Base-by-base conservation (phyloP, 2,329 filamentous ascomycete species). In the Xylariales sp. region DNA sequence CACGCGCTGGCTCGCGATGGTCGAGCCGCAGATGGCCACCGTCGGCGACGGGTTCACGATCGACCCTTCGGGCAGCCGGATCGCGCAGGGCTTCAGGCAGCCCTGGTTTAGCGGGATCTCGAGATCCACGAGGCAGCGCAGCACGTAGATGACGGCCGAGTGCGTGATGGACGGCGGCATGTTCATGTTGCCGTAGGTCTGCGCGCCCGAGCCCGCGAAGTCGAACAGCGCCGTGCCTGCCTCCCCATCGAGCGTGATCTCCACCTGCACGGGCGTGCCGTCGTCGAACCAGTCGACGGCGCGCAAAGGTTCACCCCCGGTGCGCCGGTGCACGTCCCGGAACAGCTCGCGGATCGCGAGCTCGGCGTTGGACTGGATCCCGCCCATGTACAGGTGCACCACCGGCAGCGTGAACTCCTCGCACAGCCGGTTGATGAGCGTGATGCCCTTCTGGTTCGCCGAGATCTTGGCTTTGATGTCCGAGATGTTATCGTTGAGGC, bases 51-150 rank as follows among this genome's bases (percentile, higher is more conserved):
- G 61, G 5, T 58, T 57, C 2, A 64, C 50, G 30, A 64, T 57
- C 20, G 56, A 59, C 23, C 46, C 44, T 29, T 50, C 48, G 10
- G 51, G 51, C 8, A 53, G 41, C 15, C 49, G 47, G 31, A 53
- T 42, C 25, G 49, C 48, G 5, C 47, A 49, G 3, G 51, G 49
- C 11, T 46, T 46, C 6, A 88, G 63, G 46, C 83, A 88, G 45
- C 84, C 84, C 62, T 88, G 84, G 57, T 88, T 88, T 3, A 88
- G 66, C 0, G 83, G 84, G 13, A 88, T 86, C 47, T 87, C 83
- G 48, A 83, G 76, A 32, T 73, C 78, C 50, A 88, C 86, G 39
- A 88, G 66, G 48, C 78, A 82, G 25, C 83, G 74, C 3, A 54
- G 40, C 1, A 48, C 47, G 36, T 54, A 54, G 30, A 58, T 57